These are phyloP conservation scores for Pythium rhizo-oryzae DNA, from an alignment of 352 stramenopile genomes.

Conservation along the genomic window DNA sequence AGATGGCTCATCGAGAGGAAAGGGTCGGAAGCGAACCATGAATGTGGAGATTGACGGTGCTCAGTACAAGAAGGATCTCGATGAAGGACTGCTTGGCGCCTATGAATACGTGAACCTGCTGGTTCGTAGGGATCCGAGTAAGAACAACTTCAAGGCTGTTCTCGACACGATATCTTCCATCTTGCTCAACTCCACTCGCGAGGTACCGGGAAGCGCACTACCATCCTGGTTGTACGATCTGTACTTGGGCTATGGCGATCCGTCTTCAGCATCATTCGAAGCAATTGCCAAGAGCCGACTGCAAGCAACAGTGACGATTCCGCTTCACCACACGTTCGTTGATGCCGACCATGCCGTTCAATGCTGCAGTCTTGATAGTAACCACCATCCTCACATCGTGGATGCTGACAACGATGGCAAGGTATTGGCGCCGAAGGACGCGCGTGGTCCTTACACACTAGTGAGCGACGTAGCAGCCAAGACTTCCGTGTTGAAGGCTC, in stretches of 20 bases:
- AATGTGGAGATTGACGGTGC: conserved; percentile 90
- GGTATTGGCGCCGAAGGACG: conserved; percentile 38
- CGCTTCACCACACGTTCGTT: conserved; percentile 47
- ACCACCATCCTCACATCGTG: conserved; percentile 33
- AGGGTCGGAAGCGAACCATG: conserved; percentile 85
- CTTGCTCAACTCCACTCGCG: background rate
- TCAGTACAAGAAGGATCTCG: conserved; percentile 95
- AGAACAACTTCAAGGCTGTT: conserved; percentile 97
- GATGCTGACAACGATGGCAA: conserved; percentile 35
- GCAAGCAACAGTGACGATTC: conserved; percentile 35
- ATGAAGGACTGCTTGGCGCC: conserved; percentile 49
- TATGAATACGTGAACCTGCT: conserved; percentile 95
- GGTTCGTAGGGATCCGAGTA: conserved; percentile 81
- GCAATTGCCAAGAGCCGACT: conserved; percentile 54
- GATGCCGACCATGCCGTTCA: conserved; percentile 54
- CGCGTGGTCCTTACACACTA: conserved; percentile 53
- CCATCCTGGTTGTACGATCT: conserved; percentile 95
- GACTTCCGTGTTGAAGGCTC: conserved; percentile 41
- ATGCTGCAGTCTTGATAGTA: conserved; percentile 25
- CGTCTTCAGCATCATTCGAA: conserved; percentile 76
- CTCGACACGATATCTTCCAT: conserved; percentile 83
- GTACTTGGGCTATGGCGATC: conserved; percentile 94
- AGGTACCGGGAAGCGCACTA: conserved; percentile 49
- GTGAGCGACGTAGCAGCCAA: conserved; percentile 40
- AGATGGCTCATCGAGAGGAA: conserved; percentile 22